Evolutionary conservation across 371 early-diverging fungal species (phyloP), one percentile per base, ranked within the genome.

Genomic region (Lichtheimia hyalospora): DNA sequence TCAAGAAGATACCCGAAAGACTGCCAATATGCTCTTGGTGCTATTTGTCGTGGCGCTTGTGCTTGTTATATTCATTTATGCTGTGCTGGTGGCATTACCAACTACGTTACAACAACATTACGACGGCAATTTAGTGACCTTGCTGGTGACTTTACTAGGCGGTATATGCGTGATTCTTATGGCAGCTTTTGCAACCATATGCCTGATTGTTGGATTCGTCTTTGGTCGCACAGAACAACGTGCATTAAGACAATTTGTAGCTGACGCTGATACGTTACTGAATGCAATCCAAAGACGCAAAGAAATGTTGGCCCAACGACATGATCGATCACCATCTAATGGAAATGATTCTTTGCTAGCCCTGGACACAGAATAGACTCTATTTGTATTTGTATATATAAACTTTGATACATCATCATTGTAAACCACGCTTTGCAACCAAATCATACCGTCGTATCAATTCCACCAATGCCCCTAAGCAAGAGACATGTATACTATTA

Each of bases 181-280:
- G 23, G 51, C 73, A 7, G 63, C 53, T 0, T 1, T 61, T 5
- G 70, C 66, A 3, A 52, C 67, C 0, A 41, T 79, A 1, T 64
- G 50, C 39, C 57, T 79, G 18, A 63, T 79, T n/a, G 79, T 70
- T 13, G 79, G 79, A 0, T 79, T 79, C 52, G 76, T 79, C 3
- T 75, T 71, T 58, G 79, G 79, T 10, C 60, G 63, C 10, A 70
- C 52, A 10, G 76, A 79, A 20, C 68, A 75, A 25, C 63, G 71
- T 5, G 67, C 72, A 1, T 42, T 73, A 1, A 49, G 41, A 5
- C 76, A 75, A 34, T 75, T 74, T 24, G 39, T 58, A 0, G 44
- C 34, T 6, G 79, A 79, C 34, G 52, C 75, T 12, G 62, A 65
- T 15, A 61, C 63, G 20, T 40, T 71, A 8, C 13, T 67, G n/a